phyloP scores from a whole-genome alignment of 2,329 filamentous ascomycete genomes.

The Periconia sp. region DNA sequence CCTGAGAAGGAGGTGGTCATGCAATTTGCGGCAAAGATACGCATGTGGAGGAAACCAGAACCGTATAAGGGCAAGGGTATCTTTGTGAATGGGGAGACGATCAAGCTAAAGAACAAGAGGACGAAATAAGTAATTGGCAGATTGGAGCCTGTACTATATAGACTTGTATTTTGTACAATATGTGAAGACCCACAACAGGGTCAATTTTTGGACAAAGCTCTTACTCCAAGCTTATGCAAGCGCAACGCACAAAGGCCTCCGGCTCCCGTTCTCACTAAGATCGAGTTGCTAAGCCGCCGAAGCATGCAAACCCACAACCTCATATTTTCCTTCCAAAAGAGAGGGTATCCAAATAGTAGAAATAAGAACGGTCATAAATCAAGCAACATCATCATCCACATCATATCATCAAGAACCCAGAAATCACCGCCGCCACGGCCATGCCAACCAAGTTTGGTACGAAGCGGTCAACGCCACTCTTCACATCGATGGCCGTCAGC shows the following conservation, averaged over 20 bases:
- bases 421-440: slow-evolving; percentile 23
- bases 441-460: slow-evolving; percentile 28
- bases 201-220: no score
- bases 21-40: slow-evolving; percentile 87
- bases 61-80: slow-evolving; percentile 99
- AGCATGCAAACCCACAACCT: no score
- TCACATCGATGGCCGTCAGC: slow-evolving; percentile 21
- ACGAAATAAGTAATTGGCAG: slow-evolving; percentile 53
- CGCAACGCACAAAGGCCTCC: no score
- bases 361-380: not conserved
- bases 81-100: slow-evolving; percentile 96
- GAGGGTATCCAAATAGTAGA: not conserved
- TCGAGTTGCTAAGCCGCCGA: no score
- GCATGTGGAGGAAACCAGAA: slow-evolving; percentile 88
- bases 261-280: no score
- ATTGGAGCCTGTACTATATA: not conserved
- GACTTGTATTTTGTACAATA: slow-evolving; percentile 25
- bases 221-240: no score
- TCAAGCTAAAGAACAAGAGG: slow-evolving; percentile 94
- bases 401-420: slow-evolving; percentile 13
- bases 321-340: not conserved
- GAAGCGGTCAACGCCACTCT: slow-evolving; percentile 29
- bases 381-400: not conserved
- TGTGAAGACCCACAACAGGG: no score
- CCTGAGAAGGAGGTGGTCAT: slow-evolving; percentile 85